Evolutionary conservation across 371 early-diverging fungal species (phyloP), one percentile per base, ranked within the genome.

Genomic region (Mucor lusitanicus): DNA sequence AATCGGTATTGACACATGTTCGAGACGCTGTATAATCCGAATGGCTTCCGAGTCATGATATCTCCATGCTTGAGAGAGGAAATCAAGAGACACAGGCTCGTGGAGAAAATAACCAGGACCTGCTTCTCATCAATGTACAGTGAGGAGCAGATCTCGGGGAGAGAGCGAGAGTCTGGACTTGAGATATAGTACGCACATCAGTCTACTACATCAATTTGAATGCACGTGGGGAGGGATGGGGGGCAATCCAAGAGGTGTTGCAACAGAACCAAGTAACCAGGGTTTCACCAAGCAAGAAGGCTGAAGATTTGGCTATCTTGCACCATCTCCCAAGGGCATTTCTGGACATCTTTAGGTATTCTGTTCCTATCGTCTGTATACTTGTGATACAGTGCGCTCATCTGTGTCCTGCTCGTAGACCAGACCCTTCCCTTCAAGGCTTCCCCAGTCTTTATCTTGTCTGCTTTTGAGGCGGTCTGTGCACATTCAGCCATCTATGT

Each of bases 301-400:
- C 53, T 53, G 53, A 53, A 53, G 27, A 53, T 27, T 53, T 53
- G 23, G 3, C 53, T 2, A 46, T 46, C 46, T 46, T 46, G 46
- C 46, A 46, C 46, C 46, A 46, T 46, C 46, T 46, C 19, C 21
- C 9, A 17, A 40, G 40, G 40, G 1, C 40, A 40, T 40, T 40
- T 40, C 40, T 40, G 17, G 17, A 40, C 17, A 53, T 53, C 21
- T 35, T 35, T 25, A 53, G 40, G 9, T 40, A 40, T 21, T 27
- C 27, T 53, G 27, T 27, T 53, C 53, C 53, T 27, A 53, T 56
- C 56, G 17, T 56, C 30, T 11, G 5, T 56, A 17, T 56, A 8
- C 19, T 33, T 33, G 56, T 56, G 56, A 56, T 56, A 56, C 56
- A 56, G 56, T 56, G 30, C 56, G 33, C 56, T 56, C 32, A 56